These are phyloP conservation scores for Vigna nakashimae DNA, from an alignment of 306 rosid genomes.

Conservation along the genomic window DNA sequence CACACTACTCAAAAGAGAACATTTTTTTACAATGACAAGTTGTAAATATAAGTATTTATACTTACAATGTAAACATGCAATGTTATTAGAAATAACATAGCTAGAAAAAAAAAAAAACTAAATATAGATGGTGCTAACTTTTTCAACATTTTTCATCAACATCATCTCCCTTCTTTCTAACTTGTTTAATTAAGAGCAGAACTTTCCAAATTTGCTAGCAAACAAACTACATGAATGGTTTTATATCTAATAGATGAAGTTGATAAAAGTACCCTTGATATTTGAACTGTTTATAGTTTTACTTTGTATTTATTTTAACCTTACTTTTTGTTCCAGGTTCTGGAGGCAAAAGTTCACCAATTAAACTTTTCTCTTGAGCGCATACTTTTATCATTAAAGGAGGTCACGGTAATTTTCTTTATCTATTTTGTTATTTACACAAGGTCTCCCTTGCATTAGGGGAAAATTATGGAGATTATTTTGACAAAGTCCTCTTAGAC, in stretches of 20 bases:
- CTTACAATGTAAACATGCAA: no score
- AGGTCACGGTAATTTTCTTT: conserved; percentile 62
- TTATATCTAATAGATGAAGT: conserved; percentile 12
- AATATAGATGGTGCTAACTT: no score
- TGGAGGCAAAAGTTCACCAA: conserved; percentile 93
- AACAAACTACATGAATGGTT: background rate
- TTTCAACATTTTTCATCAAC: no score
- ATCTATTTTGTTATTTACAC: conserved; percentile 19
- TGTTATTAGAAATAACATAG: no score
- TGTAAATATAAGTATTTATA: no score
- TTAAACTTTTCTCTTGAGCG: conserved; percentile 78
- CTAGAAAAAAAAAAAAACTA: no score
- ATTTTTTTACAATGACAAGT: no score
- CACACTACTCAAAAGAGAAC: no score
- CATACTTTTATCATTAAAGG: conserved; percentile 83
- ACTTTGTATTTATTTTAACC: conserved; percentile 39
- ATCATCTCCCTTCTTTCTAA: no score
- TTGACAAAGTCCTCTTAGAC: conserved; percentile 20
- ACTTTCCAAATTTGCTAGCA: no score
- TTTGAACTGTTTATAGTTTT: background rate
- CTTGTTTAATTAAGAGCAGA: no score
- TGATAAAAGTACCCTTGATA: background rate
- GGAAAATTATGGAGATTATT: conserved; percentile 17
- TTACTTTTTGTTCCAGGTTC: conserved; percentile 59
- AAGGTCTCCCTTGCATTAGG: conserved; percentile 18